A percentile compares a stretch with the other conserved stretches of the same genome.
Conservation (phyloP, 2,329 filamentous ascomycete genomes). For the Myriosclerotinia duriaeana region DNA sequence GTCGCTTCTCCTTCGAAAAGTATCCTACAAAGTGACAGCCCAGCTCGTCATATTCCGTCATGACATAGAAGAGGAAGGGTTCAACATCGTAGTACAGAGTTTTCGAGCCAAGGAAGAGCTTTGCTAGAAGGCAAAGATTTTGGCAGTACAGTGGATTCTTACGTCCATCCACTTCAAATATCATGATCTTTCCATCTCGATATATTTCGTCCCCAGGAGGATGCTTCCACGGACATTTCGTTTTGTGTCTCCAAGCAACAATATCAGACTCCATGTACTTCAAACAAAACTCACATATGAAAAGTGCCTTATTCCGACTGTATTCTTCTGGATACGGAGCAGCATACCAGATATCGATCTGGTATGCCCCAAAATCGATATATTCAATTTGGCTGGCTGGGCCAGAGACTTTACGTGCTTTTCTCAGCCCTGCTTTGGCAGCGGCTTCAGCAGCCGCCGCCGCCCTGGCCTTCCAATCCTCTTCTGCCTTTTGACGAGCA, state of each 20-base stretch:
- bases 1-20: constrained; percentile 97
- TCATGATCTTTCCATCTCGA: constrained; percentile 82
- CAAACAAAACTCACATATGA: constrained; percentile 98
- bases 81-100: constrained; percentile 98
- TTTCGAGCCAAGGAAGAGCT: constrained; percentile 97
- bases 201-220: constrained; percentile 98
- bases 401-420: constrained; percentile 72
- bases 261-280: constrained; percentile 99
- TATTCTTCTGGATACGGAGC: constrained; percentile 98
- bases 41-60: constrained; percentile 87
- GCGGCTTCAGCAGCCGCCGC: constrained; percentile 65
- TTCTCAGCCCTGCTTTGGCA: constrained; percentile 62
- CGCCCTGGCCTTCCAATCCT: constrained; percentile 77
- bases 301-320: constrained; percentile 92
- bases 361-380: constrained; percentile 95
- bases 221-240: constrained; percentile 94
- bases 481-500: constrained; percentile 86
- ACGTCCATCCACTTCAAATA: constrained; percentile 96
- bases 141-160: constrained; percentile 99
- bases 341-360: constrained; percentile 99
- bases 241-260: constrained; percentile 95
- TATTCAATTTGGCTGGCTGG: constrained; percentile 96
- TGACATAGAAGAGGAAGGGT: constrained; percentile 94
- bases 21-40: constrained; percentile 99
- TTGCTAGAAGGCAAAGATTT: constrained; percentile 92